phyloP scores from a whole-genome alignment of 169 alveolate species.

The Plasmodium malariae region DNA sequence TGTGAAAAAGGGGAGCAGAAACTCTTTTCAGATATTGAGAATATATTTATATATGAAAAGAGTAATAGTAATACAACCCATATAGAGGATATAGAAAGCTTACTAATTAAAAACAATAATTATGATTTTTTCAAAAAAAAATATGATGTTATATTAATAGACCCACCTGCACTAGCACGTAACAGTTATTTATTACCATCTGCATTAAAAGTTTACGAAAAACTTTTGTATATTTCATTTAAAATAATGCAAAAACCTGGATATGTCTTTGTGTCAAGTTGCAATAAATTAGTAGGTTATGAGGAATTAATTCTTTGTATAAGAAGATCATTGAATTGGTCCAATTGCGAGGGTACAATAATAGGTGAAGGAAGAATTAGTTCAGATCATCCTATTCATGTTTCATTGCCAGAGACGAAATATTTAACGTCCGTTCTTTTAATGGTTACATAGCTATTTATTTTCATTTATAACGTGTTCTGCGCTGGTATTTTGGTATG shows the following conservation, averaged over 20 bases:
- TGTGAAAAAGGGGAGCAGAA: background rate
- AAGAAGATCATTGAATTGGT: constrained; percentile 59
- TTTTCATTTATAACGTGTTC: too few species aligned
- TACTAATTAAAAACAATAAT: constrained; percentile 46
- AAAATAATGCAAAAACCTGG: constrained; percentile 73
- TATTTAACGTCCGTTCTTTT: constrained; percentile 70
- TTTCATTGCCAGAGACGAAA: constrained; percentile 61
- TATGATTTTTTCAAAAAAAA: constrained; percentile 67
- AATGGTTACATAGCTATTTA: constrained; percentile 38
- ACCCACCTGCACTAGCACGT: constrained; percentile 75
- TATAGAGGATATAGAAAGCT: constrained; percentile 43
- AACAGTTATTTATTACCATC: constrained; percentile 60
- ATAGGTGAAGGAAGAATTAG: constrained; percentile 75
- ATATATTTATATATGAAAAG: constrained; percentile 57
- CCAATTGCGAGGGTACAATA: constrained; percentile 74
- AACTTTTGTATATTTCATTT: constrained; percentile 74
- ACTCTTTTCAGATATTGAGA: constrained; percentile 34
- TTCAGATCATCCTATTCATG: constrained; percentile 76
- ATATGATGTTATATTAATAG: constrained; percentile 76
- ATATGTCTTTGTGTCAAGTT: constrained; percentile 77
- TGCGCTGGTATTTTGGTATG: too few species aligned
- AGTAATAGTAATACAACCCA: constrained; percentile 3
- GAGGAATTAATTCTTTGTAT: constrained; percentile 49
- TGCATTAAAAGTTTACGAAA: constrained; percentile 70
- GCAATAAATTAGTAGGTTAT: constrained; percentile 69